These are phyloP conservation scores for Neurospora sp. DNA, from an alignment of 495 filamentous ascomycete genomes.

Conservation along the genomic window DNA sequence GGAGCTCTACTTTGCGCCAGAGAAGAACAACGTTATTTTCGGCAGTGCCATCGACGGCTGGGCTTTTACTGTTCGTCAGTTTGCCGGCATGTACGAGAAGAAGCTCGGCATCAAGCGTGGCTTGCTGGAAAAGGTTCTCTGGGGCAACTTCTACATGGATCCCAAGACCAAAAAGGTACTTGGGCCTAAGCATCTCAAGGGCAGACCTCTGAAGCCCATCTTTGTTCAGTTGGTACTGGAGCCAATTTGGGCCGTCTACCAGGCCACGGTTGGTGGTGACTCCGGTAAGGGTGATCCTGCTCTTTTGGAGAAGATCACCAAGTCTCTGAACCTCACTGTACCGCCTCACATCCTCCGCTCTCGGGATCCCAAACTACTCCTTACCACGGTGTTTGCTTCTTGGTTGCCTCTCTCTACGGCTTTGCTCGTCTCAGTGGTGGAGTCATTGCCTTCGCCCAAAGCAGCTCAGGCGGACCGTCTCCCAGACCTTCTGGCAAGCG, in stretches of 20 bases:
- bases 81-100: slow-evolving; percentile 88
- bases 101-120: slow-evolving; percentile 90
- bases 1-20: slow-evolving; percentile 94
- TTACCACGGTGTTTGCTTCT: slow-evolving; percentile 74
- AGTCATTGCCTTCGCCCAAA: slow-evolving; percentile 80
- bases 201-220: slow-evolving; percentile 83
- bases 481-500: slow-evolving; percentile 66
- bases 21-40: slow-evolving; percentile 98
- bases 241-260: slow-evolving; percentile 94
- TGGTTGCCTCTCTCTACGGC: slow-evolving; percentile 95
- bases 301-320: slow-evolving; percentile 88
- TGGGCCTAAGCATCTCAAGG: slow-evolving; percentile 85
- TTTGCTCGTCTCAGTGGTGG: slow-evolving; percentile 81
- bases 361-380: slow-evolving; percentile 69
- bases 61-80: slow-evolving; percentile 94
- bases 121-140: slow-evolving; percentile 88
- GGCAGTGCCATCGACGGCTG: slow-evolving; percentile 95
- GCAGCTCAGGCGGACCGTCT: slow-evolving; percentile 75
- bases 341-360: slow-evolving; percentile 77
- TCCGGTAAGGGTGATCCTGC: slow-evolving; percentile 75
- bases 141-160: slow-evolving; percentile 95
- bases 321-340: slow-evolving; percentile 75
- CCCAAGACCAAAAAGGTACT: slow-evolving; percentile 94
- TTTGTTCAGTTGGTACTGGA: slow-evolving; percentile 96
- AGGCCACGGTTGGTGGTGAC: slow-evolving; percentile 74